Conservation (phyloP, 345 rosid species). For the Atalantia buxifolia region DNA sequence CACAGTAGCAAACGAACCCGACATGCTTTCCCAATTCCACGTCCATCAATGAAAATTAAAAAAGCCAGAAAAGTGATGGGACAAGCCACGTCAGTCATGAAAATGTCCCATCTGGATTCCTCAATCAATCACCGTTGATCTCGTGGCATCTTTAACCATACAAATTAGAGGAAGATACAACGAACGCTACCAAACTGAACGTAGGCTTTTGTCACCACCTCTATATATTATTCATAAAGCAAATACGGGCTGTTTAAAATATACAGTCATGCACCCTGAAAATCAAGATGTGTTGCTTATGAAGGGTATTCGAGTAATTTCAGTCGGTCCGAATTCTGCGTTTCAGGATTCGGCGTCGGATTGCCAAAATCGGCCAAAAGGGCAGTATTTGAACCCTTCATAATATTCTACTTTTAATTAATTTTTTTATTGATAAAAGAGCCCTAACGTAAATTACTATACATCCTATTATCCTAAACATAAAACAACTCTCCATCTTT, state of each 20-base stretch:
- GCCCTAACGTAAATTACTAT: too few species aligned
- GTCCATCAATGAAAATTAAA: neutral
- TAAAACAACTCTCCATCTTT: too few species aligned
- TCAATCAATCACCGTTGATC: neutral
- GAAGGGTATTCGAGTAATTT: neutral
- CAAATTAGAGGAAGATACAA: conserved; percentile 2
- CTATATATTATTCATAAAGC: neutral
- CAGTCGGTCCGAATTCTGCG: neutral
- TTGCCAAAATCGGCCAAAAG: neutral
- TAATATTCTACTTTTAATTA: too few species aligned
- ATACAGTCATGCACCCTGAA: neutral
- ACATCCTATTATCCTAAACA: too few species aligned
- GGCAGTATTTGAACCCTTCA: neutral
- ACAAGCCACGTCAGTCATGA: neutral
- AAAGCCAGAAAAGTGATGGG: neutral
- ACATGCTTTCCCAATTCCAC: neutral
- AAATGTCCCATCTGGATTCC: neutral
- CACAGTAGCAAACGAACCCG: neutral
- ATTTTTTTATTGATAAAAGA: too few species aligned
- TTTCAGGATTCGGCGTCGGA: neutral
- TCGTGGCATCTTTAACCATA: neutral
- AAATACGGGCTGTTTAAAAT: too few species aligned
- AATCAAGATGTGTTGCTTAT: neutral
- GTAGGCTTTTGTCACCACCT: neutral
- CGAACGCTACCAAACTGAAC: neutral